Base-by-base conservation (phyloP, 495 filamentous ascomycete species). In the Hypoxylon cercidicola region DNA sequence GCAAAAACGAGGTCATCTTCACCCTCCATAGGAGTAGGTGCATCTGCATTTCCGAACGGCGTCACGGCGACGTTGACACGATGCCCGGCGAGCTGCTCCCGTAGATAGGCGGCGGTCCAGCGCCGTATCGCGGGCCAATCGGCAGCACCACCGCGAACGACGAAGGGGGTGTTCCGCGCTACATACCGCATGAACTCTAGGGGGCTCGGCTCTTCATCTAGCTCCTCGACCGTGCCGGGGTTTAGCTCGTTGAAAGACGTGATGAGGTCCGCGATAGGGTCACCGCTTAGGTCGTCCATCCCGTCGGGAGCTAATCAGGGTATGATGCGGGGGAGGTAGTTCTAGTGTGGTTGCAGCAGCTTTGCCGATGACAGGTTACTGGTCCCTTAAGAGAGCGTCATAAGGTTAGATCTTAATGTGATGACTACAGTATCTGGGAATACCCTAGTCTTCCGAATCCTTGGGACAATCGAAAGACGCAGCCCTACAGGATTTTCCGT, bases 161-260 rank as follows among this genome's bases (percentile, higher is more conserved):
- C 82, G 54, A 92, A 91, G 6, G 90, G 90, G 0, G 83, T 81
- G 63, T 93, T 93, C 15, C 69, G 77, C 28, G 85, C 78, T 13
- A 90, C 88, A 73, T 84, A 87, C 60, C 87, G 81, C 83, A 91
- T 86, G 71, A 93, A 93, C 68, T 91, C 87, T 7, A 93, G 79
- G 0, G 90, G 80, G 32, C 84, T 89, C 1, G 90, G 90, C 35
- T 84, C 80, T 28, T 84, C 79, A n/a, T 76, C 34, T 3, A 91
- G 76, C 47, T 85, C 82, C 44, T 86, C 80, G 44, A 92, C 80
- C 18, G 54, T 52, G 18, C 76, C 58, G 37, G 76, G 68, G 70
- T 93, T 93, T 43, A 93, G 79, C 56, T 90, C 88, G 64, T 89
- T 81, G 76, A 91, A 92, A 35, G 78, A 82, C 1, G 72, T 78